These are phyloP conservation scores for Ceratobasidium theobromae DNA, from an alignment of 1,284 basidiomycete species.

Conservation along the genomic window DNA sequence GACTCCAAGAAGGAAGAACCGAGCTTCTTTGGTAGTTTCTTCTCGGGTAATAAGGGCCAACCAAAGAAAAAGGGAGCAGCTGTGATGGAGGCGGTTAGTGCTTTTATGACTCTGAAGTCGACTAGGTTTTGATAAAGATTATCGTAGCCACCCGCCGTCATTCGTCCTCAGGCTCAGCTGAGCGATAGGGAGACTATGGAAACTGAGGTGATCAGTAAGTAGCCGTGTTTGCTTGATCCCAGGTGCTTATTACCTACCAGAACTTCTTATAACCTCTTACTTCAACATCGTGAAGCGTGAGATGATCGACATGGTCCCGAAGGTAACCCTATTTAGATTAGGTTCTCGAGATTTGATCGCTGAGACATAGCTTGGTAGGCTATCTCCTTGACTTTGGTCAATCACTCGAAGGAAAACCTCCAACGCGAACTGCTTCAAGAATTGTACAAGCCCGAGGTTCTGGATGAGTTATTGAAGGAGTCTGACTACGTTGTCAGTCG, in stretches of 20 bases:
- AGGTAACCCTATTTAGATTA: constrained; percentile 42
- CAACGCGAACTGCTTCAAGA: constrained; percentile 88
- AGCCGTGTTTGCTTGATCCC: constrained; percentile 38
- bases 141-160: constrained; percentile 77
- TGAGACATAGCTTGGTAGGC: constrained; percentile 48
- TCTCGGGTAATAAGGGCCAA: constrained; percentile 51
- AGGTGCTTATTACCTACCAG: constrained; percentile 47
- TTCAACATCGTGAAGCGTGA: constrained; percentile 98
- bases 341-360: background rate
- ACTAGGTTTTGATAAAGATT: constrained; percentile 19
- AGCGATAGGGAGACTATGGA: constrained; percentile 97
- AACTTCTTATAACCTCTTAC: constrained; percentile 89
- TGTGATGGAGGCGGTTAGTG: constrained; percentile 75
- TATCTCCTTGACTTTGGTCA: constrained; percentile 91
- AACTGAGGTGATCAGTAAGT: constrained; percentile 98
- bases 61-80: constrained; percentile 74
- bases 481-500: constrained; percentile 80
- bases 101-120: constrained; percentile 2
- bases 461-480: constrained; percentile 92
- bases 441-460: constrained; percentile 87
- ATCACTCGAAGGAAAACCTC: constrained; percentile 88
- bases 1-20: constrained; percentile 84
- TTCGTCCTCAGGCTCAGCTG: constrained; percentile 89
- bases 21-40: constrained; percentile 97
- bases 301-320: constrained; percentile 99